phyloP scores from a whole-genome alignment of 2,329 filamentous ascomycete species.

The Colletotrichum tropicale region DNA sequence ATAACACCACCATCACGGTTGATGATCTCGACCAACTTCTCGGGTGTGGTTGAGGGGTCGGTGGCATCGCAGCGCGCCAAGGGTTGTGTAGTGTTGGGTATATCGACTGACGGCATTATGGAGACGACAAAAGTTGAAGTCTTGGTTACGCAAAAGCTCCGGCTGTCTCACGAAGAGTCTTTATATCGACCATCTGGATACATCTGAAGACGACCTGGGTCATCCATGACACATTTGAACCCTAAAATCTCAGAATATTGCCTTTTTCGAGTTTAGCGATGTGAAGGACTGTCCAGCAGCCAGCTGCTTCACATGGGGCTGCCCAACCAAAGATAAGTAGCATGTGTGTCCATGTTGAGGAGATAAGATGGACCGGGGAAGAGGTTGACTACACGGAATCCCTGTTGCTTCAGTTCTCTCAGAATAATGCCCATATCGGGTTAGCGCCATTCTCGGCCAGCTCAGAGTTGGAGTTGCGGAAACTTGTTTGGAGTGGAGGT shows the following conservation, averaged over 20 bases:
- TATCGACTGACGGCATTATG: background rate
- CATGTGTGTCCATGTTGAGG: background rate
- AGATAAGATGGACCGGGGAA: background rate
- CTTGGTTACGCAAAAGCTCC: background rate
- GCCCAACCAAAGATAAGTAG: background rate
- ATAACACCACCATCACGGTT: slow-evolving; percentile 39
- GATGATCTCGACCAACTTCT: slow-evolving; percentile 24
- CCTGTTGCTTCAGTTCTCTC: background rate
- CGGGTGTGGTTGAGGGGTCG: slow-evolving; percentile 23
- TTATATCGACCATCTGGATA: background rate
- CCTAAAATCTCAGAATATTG: background rate
- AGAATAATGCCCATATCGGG: background rate
- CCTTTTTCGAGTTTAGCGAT: background rate
- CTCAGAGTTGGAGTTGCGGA: background rate
- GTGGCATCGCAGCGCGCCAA: slow-evolving; percentile 18
- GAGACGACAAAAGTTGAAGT: rapidly evolving
- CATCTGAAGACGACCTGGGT: background rate
- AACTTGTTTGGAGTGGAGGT: background rate
- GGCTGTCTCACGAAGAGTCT: background rate
- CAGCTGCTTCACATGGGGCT: background rate
- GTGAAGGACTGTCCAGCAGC: background rate
- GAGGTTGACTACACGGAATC: background rate
- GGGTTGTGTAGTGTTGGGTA: background rate
- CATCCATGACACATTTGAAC: background rate
- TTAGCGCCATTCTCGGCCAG: background rate